phyloP scores from a whole-genome alignment of 2,329 filamentous ascomycete genomes.

The Samsoniella hepiali region DNA sequence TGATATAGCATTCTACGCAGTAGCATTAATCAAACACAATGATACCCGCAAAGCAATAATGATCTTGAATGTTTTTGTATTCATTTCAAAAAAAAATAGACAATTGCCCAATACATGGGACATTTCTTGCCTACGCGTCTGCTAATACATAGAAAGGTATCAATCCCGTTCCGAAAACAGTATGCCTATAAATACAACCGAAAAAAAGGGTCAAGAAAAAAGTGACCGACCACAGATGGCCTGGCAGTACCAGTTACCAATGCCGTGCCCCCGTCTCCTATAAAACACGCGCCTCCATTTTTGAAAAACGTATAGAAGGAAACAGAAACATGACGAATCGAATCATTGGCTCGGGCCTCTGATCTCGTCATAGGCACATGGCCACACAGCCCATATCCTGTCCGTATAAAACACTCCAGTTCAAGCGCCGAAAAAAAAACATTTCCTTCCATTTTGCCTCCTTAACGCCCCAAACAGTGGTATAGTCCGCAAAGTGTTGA shows the following conservation, averaged over 20 bases:
- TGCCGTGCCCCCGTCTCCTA: neutral
- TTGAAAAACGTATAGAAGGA: neutral
- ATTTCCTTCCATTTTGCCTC: conserved; percentile 3
- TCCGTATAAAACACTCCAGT: conserved; percentile 3
- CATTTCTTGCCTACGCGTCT: neutral
- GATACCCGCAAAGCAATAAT: neutral
- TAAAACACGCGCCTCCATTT: conserved; percentile 8
- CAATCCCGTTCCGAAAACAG: conserved; percentile 10
- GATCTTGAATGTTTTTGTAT: conserved; percentile 2
- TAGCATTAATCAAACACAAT: conserved; percentile 3
- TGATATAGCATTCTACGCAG: neutral
- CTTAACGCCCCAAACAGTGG: conserved; percentile 13
- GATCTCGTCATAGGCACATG: neutral
- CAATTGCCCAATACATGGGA: neutral
- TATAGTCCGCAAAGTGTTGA: conserved; percentile 15
- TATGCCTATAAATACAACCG: conserved; percentile 21
- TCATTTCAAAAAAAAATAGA: conserved; percentile 7
- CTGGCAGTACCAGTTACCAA: neutral
- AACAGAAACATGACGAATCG: neutral
- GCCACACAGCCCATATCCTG: neutral
- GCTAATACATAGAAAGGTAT: conserved; percentile 1
- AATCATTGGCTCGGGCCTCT: neutral
- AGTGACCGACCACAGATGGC: conserved; percentile 3
- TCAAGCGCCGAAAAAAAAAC: conserved; percentile 15
- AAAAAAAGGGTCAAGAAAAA: conserved; percentile 15